phyloP scores from a whole-genome alignment of 176 grass and related monocot species.

The Avena eriantha region DNA sequence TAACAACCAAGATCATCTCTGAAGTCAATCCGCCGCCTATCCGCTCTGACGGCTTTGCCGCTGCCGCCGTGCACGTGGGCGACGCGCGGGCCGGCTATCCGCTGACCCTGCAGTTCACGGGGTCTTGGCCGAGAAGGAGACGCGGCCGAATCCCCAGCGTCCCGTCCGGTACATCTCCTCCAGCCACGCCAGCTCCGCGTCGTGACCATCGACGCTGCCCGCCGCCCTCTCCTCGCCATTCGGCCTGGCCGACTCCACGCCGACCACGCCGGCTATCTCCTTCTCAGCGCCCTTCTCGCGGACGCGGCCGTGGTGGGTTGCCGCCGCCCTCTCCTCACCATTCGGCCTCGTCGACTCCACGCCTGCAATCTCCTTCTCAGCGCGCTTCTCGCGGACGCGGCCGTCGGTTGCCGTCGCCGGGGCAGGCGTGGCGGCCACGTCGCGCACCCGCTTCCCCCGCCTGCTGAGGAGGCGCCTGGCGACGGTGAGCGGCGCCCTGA shows the following conservation, averaged over 20 bases:
- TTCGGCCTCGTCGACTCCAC: background rate
- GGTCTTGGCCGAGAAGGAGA: constrained; percentile 60
- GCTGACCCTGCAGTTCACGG: constrained; percentile 32
- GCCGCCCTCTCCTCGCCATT: background rate
- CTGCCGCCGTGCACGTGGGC: background rate
- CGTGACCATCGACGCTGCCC: background rate
- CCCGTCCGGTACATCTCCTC: constrained; percentile 71
- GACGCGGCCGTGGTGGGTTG: too few relatives aligned
- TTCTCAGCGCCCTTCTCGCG: constrained; percentile 17
- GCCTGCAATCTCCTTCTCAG: background rate
- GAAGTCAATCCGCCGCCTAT: too few relatives aligned
- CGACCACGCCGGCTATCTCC: background rate
- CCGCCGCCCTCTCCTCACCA: background rate
- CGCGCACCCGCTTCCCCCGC: constrained; percentile 50
- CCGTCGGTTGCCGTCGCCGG: background rate
- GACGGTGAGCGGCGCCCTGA: constrained; percentile 64
- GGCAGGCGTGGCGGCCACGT: background rate
- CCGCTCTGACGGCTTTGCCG: background rate
- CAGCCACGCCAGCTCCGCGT: constrained; percentile 54
- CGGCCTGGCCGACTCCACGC: background rate
- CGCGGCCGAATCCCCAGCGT: constrained; percentile 86
- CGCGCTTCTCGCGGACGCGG: constrained; percentile 13
- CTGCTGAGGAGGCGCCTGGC: constrained; percentile 41
- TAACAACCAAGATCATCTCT: too few relatives aligned
- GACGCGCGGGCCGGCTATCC: background rate